A percentile compares a stretch with the other conserved stretches of the same genome.
phyloP scores from a whole-genome alignment of 176 grass and related monocot species.

The Thalia dealbata region DNA sequence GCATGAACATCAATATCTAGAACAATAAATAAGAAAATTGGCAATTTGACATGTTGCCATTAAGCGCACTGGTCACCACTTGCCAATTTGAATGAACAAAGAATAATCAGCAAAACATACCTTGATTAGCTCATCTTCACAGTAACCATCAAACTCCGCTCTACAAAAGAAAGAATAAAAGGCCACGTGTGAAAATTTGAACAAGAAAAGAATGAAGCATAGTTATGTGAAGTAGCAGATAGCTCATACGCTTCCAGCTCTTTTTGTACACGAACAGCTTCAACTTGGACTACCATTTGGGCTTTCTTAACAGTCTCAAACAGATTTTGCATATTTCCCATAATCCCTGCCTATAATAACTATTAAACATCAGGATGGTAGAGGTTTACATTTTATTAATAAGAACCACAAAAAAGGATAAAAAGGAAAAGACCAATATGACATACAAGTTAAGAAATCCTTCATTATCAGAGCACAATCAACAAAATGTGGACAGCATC shows the following conservation, averaged over 20 bases:
- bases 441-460: not conserved
- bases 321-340: constrained; percentile 99
- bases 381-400: not conserved
- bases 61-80: not conserved
- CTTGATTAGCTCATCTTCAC: constrained; percentile 98
- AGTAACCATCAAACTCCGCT: constrained; percentile 94
- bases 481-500: too few species aligned
- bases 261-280: constrained; percentile 93
- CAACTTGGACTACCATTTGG: constrained; percentile 97
- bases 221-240: constrained; percentile 22
- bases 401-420: not conserved
- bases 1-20: too few species aligned
- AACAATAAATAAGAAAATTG: not conserved
- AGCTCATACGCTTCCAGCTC: constrained; percentile 87
- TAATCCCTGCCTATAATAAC: constrained; percentile 54
- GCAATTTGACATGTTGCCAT: not conserved
- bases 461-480: too few species aligned
- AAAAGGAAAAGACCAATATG: not conserved
- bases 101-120: constrained; percentile 29
- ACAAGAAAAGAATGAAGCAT: constrained; percentile 5
- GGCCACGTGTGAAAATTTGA: not conserved
- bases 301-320: constrained; percentile 98
- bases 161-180: constrained; percentile 32
- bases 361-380: constrained; percentile 5
- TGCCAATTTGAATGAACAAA: constrained; percentile 6